Base-by-base conservation (phyloP, 768 basidiomycete species). In the Suillus variegatus region DNA sequence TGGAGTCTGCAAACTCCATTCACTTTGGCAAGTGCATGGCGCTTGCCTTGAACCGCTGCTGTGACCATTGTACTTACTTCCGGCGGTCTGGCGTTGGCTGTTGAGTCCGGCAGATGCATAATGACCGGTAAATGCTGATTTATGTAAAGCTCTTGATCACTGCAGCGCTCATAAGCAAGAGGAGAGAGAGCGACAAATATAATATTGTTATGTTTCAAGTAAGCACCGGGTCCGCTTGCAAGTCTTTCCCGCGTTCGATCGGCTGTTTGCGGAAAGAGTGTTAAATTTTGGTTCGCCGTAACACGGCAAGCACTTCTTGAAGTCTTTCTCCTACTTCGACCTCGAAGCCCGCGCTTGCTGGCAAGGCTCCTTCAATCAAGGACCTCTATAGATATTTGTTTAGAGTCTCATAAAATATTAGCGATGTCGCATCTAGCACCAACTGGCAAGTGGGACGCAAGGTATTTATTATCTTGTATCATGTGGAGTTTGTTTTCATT, bases 381-480 rank as follows among this genome's bases (percentile, higher is more conserved):
- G 28, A 43, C 18, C 41, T 43, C 43, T 14, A 28, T 60, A 60
- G 25, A 60, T 43, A 60, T 60, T 43, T 40, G 25, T 20, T 6
- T 43, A 60, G 57, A 58, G 25, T 58, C 57, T 58, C 72, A 66
- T 71, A 70, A 71, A 73, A 76, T 73, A 70, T 74, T 68, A 63
- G 72, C 67, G 65, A 87, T 87, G 85, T 84, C 89, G 67, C 75
- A 82, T 69, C 75, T 83, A 70, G 68, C 81, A 57, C 78, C 82
- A 54, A 67, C 83, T 60, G 80, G 81, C 68, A 91, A 91, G 80
- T 92, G 91, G 91, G 90, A 92, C 72, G 85, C 89, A 75, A 85
- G 90, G 91, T 91, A 65, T 18, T 76, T 62, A 56, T 60, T 28
- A 6, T 60, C 18, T 60, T 61, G 51, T 16, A 38, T 51, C 36